phyloP scores from a whole-genome alignment of 768 basidiomycete species.

The Rhizopogon rudus region DNA sequence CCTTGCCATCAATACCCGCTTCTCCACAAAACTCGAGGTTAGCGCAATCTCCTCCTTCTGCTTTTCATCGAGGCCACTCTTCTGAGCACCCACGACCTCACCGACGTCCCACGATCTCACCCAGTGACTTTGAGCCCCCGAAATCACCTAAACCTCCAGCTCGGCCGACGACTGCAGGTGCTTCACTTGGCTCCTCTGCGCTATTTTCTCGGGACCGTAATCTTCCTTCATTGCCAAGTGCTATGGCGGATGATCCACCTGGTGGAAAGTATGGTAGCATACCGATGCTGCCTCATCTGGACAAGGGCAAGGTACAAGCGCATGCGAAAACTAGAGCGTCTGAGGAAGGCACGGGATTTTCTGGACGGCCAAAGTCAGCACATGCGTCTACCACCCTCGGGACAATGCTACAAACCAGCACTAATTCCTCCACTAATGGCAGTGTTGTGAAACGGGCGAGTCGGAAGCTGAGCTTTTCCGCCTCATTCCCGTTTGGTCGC shows the following conservation, averaged over 20 bases:
- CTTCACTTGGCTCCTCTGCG: slow-evolving; percentile 16
- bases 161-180: slow-evolving; percentile 40
- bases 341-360: background rate
- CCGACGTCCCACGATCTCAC: slow-evolving; percentile 8
- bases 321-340: slow-evolving; percentile 4
- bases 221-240: slow-evolving; percentile 2
- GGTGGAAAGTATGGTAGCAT: background rate
- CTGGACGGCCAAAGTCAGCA: slow-evolving; percentile 20
- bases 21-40: slow-evolving; percentile 19
- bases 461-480: slow-evolving; percentile 66
- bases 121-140: background rate
- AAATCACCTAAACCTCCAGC: slow-evolving; percentile 11
- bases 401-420: slow-evolving; percentile 10
- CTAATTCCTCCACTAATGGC: slow-evolving; percentile 28
- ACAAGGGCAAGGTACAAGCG: background rate
- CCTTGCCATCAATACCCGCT: slow-evolving; percentile 24
- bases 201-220: slow-evolving; percentile 12
- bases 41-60: slow-evolving; percentile 13
- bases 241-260: background rate
- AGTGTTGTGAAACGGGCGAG: slow-evolving; percentile 24
- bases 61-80: slow-evolving; percentile 11
- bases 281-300: slow-evolving; percentile 1
- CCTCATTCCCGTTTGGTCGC: slow-evolving; percentile 54
- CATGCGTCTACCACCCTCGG: slow-evolving; percentile 17
- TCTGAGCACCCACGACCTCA: slow-evolving; percentile 10